Evolutionary conservation across 2,329 filamentous ascomycete species (phyloP).

Genomic region (Chrysoporthe puriensis): DNA sequence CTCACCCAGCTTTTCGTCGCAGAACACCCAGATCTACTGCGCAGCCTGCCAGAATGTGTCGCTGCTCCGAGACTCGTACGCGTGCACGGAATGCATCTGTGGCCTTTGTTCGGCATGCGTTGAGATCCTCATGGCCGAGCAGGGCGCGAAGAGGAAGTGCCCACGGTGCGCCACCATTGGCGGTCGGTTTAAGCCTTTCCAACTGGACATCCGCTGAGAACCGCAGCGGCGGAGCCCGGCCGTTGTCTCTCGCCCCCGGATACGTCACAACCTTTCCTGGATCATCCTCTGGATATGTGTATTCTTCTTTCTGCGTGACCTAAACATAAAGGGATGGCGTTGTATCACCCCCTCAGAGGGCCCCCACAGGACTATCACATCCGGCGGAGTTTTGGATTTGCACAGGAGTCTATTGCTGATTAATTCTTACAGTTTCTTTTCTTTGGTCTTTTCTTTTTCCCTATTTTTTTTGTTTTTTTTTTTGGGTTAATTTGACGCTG

Average conservation of each 20-base stretch:
- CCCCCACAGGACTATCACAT: conserved; percentile 17
- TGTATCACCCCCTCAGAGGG: conserved; percentile 15
- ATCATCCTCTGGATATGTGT: conserved; percentile 5
- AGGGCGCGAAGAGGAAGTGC: conserved; percentile 76
- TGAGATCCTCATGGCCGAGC: conserved; percentile 75
- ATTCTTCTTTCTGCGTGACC: conserved; percentile 28
- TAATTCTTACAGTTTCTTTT: conserved; percentile 22
- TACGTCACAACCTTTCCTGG: background rate
- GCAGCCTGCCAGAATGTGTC: conserved; percentile 82
- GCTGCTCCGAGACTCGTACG: conserved; percentile 80
- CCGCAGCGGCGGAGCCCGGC: background rate
- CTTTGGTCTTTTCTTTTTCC: background rate
- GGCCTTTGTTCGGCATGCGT: conserved; percentile 90
- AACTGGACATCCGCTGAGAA: conserved; percentile 76
- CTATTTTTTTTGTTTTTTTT: too few relatives aligned
- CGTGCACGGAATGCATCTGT: conserved; percentile 95
- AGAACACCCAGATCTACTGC: conserved; percentile 87
- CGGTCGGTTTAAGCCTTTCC: conserved; percentile 81
- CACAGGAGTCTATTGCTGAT: conserved; percentile 25
- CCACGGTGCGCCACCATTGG: conserved; percentile 79
- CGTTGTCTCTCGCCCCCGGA: conserved; percentile 6
- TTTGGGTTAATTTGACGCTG: conserved; percentile 17
- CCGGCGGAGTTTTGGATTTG: conserved; percentile 21
- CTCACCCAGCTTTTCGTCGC: conserved; percentile 74
- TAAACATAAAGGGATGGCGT: conserved; percentile 27